Conservation (phyloP, 257 asterid genomes). For the Petunia secreta region DNA sequence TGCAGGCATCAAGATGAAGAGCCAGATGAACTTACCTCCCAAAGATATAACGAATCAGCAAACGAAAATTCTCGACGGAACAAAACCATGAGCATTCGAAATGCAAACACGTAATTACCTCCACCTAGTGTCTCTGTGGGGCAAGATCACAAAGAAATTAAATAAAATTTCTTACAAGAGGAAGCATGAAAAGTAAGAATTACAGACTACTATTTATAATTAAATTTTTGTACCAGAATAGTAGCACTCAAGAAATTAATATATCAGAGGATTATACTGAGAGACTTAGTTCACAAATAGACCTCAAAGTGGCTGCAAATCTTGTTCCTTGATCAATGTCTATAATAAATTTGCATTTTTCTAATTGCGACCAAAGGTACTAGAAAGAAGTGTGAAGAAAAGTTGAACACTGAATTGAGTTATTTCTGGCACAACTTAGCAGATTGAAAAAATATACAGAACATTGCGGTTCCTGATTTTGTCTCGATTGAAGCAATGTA, state of each 20-base stretch:
- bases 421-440: not conserved
- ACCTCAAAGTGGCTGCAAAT: not conserved
- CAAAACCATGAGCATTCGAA: constrained; percentile 95
- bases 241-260: not conserved
- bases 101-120: constrained; percentile 87
- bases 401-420: constrained; percentile 2
- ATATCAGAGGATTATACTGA: not conserved
- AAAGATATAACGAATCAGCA: constrained; percentile 81
- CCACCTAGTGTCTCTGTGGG: constrained; percentile 78
- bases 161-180: not conserved
- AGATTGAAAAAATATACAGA: not conserved
- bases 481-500: not conserved
- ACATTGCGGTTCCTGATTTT: not conserved
- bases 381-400: not conserved
- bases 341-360: not conserved
- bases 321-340: not conserved
- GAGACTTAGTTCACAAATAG: not conserved
- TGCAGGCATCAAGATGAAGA: not conserved
- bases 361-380: not conserved
- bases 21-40: constrained; percentile 69
- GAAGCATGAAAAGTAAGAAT: not conserved
- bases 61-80: constrained; percentile 93
- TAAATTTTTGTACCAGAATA: not conserved
- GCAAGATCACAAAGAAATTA: constrained; percentile 32
- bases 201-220: not conserved